These are phyloP conservation scores for Naegleria fowleri DNA, from an alignment of 208 protist genomes.

Conservation along the genomic window DNA sequence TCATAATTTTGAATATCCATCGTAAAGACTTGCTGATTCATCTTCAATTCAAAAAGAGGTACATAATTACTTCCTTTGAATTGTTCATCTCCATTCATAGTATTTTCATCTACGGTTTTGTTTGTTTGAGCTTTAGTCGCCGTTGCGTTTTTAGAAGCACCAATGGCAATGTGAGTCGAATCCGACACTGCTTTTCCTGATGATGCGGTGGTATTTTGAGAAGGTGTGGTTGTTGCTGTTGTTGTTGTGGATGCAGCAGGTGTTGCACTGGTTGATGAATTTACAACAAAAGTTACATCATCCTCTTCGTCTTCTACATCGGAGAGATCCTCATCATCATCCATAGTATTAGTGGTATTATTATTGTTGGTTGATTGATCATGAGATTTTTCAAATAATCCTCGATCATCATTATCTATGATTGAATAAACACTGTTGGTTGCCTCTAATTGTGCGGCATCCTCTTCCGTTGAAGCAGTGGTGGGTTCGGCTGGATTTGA, in stretches of 20 bases:
- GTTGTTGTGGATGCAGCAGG: not conserved
- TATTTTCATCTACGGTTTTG: not conserved
- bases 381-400: no score
- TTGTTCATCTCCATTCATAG: not conserved
- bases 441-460: no score
- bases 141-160: not conserved
- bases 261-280: not conserved
- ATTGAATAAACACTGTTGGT: no score
- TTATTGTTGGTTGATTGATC: not conserved
- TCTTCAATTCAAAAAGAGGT: not conserved
- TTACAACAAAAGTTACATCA: not conserved
- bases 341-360: not conserved
- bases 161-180: not conserved
- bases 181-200: no score
- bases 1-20: slow-evolving; percentile 38
- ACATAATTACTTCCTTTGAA: not conserved
- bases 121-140: not conserved
- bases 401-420: no score
- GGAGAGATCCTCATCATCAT: not conserved
- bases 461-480: no score
- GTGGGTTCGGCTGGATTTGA: no score
- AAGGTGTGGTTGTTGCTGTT: not conserved
- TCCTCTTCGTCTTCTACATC: not conserved
- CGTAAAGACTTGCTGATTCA: slow-evolving; percentile 21
- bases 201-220: not conserved